These are phyloP conservation scores for Kwoniella pini DNA, from an alignment of 768 basidiomycete species.

Conservation along the genomic window DNA sequence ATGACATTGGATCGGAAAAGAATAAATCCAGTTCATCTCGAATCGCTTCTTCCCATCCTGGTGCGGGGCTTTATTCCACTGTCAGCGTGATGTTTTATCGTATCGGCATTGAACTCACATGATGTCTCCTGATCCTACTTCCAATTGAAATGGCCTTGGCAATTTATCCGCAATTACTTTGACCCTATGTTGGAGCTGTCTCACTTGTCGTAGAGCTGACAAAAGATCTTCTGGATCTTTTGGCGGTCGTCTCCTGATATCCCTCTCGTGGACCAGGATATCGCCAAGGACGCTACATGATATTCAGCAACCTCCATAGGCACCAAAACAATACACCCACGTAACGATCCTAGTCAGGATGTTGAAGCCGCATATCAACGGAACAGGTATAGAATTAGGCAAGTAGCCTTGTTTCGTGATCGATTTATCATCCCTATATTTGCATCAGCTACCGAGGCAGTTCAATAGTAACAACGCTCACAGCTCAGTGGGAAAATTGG, in stretches of 20 bases:
- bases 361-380: constrained; percentile 34
- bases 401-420: constrained; percentile 30
- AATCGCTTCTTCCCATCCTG: constrained; percentile 37
- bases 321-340: constrained; percentile 15
- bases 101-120: constrained; percentile 15
- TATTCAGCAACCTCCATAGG: not conserved
- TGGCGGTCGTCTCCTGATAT: constrained; percentile 29
- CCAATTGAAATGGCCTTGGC: constrained; percentile 30
- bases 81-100: not conserved
- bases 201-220: constrained; percentile 20
- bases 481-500: constrained; percentile 31
- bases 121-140: constrained; percentile 10
- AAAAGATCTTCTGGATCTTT: constrained; percentile 30
- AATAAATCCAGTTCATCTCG: constrained; percentile 35
- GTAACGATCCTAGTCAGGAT: constrained; percentile 25
- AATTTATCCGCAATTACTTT: constrained; percentile 25
- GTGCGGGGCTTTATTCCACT: constrained; percentile 22
- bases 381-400: constrained; percentile 18
- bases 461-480: constrained; percentile 7
- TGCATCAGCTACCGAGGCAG: not conserved
- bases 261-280: constrained; percentile 30
- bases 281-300: constrained; percentile 31
- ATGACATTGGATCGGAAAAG: constrained; percentile 34
- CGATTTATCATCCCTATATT: constrained; percentile 29
- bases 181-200: constrained; percentile 22